A percentile compares a stretch with the other conserved stretches of the same genome.
Evolutionary conservation across 2,329 filamentous ascomycete species (phyloP).

Genomic region (Colletotrichum sansevieriae): DNA sequence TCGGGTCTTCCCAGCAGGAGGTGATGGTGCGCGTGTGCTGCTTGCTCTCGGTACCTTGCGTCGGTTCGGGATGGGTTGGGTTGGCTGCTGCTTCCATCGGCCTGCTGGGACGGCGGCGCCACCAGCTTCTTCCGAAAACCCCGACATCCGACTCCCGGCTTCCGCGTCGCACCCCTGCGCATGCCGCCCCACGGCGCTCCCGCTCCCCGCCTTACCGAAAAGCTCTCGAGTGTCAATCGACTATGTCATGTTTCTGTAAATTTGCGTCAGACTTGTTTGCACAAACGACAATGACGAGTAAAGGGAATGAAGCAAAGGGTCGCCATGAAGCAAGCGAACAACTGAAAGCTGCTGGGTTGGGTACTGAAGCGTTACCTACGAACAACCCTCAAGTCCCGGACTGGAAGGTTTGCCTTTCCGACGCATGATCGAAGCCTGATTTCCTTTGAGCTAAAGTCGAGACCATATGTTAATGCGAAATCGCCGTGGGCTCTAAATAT

Average conservation of each 20-base stretch:
- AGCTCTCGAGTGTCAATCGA: too few species aligned
- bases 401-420: conserved; percentile 11
- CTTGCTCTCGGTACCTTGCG: neutral
- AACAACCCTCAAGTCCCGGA: neutral
- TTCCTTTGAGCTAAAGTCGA: conserved; percentile 18
- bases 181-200: neutral
- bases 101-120: neutral
- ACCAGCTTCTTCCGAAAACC: neutral
- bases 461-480: conserved; percentile 20
- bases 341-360: too few species aligned
- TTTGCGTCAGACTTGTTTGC: too few species aligned
- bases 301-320: too few species aligned
- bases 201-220: neutral
- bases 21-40: neutral
- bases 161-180: conserved; percentile 15
- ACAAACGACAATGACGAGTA: too few species aligned
- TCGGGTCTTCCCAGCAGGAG: neutral
- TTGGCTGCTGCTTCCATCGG: too few species aligned
- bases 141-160: conserved; percentile 32
- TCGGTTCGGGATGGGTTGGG: neutral
- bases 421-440: neutral
- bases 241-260: too few species aligned
- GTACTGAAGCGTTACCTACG: neutral
- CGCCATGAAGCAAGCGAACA: too few species aligned
- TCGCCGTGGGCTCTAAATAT: neutral